Conservation (phyloP, 2,329 filamentous ascomycete species). For the Catunica adiposa region DNA sequence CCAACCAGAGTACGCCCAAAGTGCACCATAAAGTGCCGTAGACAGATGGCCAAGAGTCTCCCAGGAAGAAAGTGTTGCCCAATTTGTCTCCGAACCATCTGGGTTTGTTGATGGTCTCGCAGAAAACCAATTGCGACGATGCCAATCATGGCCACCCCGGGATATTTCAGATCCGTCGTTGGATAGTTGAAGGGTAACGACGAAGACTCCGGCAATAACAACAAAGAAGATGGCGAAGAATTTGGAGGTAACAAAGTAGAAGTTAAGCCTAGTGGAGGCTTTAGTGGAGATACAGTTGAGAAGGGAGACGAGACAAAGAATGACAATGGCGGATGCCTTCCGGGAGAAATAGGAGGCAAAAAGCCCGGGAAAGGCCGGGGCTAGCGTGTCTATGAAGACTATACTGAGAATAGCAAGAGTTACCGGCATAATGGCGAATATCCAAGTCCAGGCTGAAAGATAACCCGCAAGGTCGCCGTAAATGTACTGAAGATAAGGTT, state of each 20-base stretch:
- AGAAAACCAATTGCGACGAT: slow-evolving; percentile 37
- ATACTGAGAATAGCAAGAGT: slow-evolving; percentile 48
- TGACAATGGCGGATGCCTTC: slow-evolving; percentile 34
- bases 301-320: slow-evolving; percentile 30
- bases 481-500: slow-evolving; percentile 44
- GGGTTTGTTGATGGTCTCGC: slow-evolving; percentile 32
- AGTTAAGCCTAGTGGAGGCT: slow-evolving; percentile 37
- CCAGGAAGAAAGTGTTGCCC: slow-evolving; percentile 35
- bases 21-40: slow-evolving; percentile 41
- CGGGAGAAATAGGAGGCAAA: slow-evolving; percentile 20
- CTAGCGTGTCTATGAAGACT: slow-evolving; percentile 45
- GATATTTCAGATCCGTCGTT: slow-evolving; percentile 22
- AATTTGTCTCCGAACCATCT: slow-evolving; percentile 32
- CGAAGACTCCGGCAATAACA: slow-evolving; percentile 32
- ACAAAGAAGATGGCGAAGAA: slow-evolving; percentile 33
- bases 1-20: slow-evolving; percentile 52
- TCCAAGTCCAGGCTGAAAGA: slow-evolving; percentile 48
- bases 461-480: slow-evolving; percentile 47
- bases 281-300: slow-evolving; percentile 41
- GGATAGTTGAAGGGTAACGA: slow-evolving; percentile 25
- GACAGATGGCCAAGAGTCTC: slow-evolving; percentile 43
- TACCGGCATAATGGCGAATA: slow-evolving; percentile 47
- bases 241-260: slow-evolving; percentile 38
- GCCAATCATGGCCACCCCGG: slow-evolving; percentile 35
- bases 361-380: slow-evolving; percentile 27